Evolutionary conservation across 2,329 filamentous ascomycete species (phyloP), one percentile per base, ranked within the genome.

Genomic region (Lachnellula suecica): DNA sequence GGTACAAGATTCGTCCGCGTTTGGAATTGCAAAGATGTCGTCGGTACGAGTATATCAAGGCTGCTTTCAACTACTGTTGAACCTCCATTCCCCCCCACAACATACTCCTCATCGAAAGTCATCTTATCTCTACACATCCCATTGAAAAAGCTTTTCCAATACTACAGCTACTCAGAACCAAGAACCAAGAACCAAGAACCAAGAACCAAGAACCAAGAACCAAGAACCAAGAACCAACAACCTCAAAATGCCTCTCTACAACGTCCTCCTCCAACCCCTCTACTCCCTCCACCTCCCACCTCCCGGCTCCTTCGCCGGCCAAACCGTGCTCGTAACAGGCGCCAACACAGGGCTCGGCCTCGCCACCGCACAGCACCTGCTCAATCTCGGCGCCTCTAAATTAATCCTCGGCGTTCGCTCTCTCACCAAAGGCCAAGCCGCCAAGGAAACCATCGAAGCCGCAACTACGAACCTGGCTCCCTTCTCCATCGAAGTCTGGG

Each of bases 331-430:
- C 29, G 66, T 77, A 44, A 76, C 73, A 0, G 74, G 74, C 23
- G 63, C 72, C 41, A 76, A 73, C 52, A 63, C 63, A 13, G 74
- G 74, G 3, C 64, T 77, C 0, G 74, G 74, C 1, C 61, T 71
- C 2, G 72, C 72, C 51, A 65, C 72, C 1, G 65, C 68, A 13
- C 63, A 62, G 1, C 69, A 75, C 31, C 62, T 73, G 3, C 62
- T 71, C 13, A 49, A 44, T 0, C 66, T 71, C 2, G 67, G 69
- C 1, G 53, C 69, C 4, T 61, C 62, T 2, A 69, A 61, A 4
- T 54, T 77, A 1, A 67, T 77, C 20, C 61, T 77, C 27, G 74
- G 62, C 4, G 72, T 74, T 1, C 66, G 74, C 13, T 61, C 59
- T 34, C 44, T 66, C 2, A 62, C 65, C 4, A 69, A 70, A 53